A percentile compares a stretch with the other conserved stretches of the same genome.
Conservation (phyloP, 176 grass and related monocot genomes). For the Leersia perrieri region DNA sequence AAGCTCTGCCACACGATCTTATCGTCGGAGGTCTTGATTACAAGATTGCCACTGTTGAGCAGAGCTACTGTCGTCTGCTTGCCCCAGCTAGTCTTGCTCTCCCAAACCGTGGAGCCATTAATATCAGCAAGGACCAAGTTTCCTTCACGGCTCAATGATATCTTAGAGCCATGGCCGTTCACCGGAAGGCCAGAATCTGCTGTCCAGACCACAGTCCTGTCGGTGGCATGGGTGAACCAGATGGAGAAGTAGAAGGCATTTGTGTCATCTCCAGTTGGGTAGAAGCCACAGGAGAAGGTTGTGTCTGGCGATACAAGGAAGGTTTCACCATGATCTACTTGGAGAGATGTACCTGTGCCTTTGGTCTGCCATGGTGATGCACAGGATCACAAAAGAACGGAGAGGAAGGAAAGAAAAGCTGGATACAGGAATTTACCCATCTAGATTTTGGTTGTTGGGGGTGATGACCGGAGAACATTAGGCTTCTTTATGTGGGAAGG, state of each 20-base stretch:
- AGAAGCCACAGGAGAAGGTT: constrained; percentile 58
- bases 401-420: constrained; percentile 22
- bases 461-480: not conserved
- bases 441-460: not conserved
- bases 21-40: constrained; percentile 14
- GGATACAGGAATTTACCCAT: constrained; percentile 17
- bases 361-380: constrained; percentile 29
- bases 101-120: constrained; percentile 53
- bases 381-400: constrained; percentile 15
- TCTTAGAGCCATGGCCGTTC: constrained; percentile 51
- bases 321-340: constrained; percentile 27
- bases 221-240: constrained; percentile 56
- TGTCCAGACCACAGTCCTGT: constrained; percentile 59
- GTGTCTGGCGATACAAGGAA: constrained; percentile 41
- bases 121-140: constrained; percentile 62
- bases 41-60: constrained; percentile 59
- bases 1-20: constrained; percentile 56
- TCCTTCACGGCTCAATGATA: constrained; percentile 47
- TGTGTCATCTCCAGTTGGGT: constrained; percentile 27
- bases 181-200: constrained; percentile 41
- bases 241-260: constrained; percentile 74
- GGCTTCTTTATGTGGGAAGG: not conserved
- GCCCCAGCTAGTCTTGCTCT: constrained; percentile 39
- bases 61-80: constrained; percentile 41
- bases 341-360: constrained; percentile 40